These are phyloP conservation scores for Lineolata rhizophorae DNA, from an alignment of 495 filamentous ascomycete species.

Conservation along the genomic window DNA sequence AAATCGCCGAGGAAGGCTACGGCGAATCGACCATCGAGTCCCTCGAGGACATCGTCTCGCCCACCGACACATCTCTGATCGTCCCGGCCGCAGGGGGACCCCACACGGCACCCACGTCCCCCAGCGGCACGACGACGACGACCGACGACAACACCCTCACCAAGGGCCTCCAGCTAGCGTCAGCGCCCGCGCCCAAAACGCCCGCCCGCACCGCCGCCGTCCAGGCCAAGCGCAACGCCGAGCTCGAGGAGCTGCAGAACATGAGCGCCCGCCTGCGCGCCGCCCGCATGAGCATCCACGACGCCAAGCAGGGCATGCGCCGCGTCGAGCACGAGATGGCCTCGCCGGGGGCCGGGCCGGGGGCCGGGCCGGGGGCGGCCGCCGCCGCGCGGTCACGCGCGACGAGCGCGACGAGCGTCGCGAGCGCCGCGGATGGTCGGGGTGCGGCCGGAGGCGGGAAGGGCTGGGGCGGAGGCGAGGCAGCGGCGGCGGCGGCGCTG, in stretches of 20 bases:
- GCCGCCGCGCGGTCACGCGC: slow-evolving; percentile 1
- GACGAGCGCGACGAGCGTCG: slow-evolving; percentile 2
- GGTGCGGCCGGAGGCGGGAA: not conserved
- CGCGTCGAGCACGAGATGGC: slow-evolving; percentile 16
- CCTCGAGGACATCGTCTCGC: slow-evolving; percentile 29
- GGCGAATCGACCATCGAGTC: slow-evolving; percentile 42
- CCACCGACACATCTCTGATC: slow-evolving; percentile 4
- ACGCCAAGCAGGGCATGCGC: slow-evolving; percentile 16
- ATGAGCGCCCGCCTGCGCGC: slow-evolving; percentile 17
- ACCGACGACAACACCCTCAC: slow-evolving; percentile 17
- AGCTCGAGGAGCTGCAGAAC: slow-evolving; percentile 12
- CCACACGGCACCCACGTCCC: too few relatives aligned
- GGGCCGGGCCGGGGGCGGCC: too few relatives aligned
- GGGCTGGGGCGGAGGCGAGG: too few relatives aligned
- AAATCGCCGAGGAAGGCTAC: slow-evolving; percentile 15
- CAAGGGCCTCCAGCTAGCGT: slow-evolving; percentile 5
- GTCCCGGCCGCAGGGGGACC: too few relatives aligned
- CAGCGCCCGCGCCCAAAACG: too few relatives aligned
- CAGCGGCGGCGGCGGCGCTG: too few relatives aligned
- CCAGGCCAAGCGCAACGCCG: slow-evolving; percentile 4
- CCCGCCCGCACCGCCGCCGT: not conserved
- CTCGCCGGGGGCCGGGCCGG: too few relatives aligned
- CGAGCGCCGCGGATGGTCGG: slow-evolving; percentile 7
- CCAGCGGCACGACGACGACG: too few relatives aligned
- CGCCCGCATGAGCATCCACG: slow-evolving; percentile 17